These are phyloP conservation scores for Salmacisia buchloeana DNA, from an alignment of 1,284 basidiomycete genomes.

Conservation along the genomic window DNA sequence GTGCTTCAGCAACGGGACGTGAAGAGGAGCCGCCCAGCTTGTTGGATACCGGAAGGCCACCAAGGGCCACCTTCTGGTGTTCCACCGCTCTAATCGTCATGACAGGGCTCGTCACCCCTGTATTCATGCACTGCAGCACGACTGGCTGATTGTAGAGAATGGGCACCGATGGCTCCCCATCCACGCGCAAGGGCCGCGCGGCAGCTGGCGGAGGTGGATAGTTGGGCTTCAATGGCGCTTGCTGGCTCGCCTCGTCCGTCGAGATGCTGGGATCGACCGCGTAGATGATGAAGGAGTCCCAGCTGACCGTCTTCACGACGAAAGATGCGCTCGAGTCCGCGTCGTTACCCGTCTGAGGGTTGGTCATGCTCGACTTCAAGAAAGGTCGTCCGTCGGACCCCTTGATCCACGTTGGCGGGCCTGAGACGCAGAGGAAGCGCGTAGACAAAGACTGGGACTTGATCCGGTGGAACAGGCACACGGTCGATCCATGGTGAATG, in stretches of 20 bases:
- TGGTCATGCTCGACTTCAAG: constrained; percentile 22
- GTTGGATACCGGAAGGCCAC: constrained; percentile 57
- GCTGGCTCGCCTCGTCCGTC: constrained; percentile 55
- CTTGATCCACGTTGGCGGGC: constrained; percentile 58
- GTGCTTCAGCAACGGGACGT: constrained; percentile 64
- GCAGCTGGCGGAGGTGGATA: constrained; percentile 84
- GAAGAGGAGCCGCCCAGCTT: constrained; percentile 65
- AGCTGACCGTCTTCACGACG: constrained; percentile 53
- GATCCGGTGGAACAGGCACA: constrained; percentile 88
- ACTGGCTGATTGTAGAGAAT: constrained; percentile 95
- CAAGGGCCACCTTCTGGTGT: constrained; percentile 79
- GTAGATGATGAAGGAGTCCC: constrained; percentile 87
- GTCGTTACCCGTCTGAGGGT: constrained; percentile 23
- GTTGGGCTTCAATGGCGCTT: constrained; percentile 23
- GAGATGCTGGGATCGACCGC: constrained; percentile 66
- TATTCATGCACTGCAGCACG: constrained; percentile 86
- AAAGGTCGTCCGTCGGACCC: constrained; percentile 43
- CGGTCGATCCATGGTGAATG: constrained; percentile 89
- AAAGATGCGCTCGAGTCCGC: constrained; percentile 45
- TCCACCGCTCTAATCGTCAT: constrained; percentile 90
- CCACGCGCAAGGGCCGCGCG: constrained; percentile 65
- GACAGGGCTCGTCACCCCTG: constrained; percentile 84
- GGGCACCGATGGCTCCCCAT: constrained; percentile 16
- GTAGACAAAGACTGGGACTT: constrained; percentile 67
- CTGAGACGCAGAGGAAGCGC: constrained; percentile 88